Base-by-base conservation (phyloP, 1,284 basidiomycete species). In the Ganoderma lingzhi region DNA sequence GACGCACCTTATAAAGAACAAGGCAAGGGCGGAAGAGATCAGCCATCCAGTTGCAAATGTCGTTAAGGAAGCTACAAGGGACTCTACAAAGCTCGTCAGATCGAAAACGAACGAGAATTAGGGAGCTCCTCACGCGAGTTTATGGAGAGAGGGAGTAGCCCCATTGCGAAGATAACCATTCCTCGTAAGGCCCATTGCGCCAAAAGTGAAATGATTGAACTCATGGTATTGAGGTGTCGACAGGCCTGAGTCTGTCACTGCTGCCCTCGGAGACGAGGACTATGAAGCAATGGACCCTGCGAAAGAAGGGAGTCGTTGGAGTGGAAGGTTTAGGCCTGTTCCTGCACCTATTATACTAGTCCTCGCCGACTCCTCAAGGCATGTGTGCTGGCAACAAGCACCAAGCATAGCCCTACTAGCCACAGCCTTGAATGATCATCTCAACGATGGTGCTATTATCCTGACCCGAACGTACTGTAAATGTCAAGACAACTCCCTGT, bases 371-470 rank as follows among this genome's bases (percentile, higher is more conserved):
- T 23, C 23, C 23, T 23, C 23, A 1, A 23, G 23, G 23, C 23
- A 23, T 23, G 23, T 23, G 35, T 35, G 8, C 35, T 35, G 35
- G 8, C 8, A 35, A 35, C 35, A 8, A 35, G 35, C 35, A 35
- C 35, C 35, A 35, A 35, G 35, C 35, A 35, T 35, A 35, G 35
- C 35, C 35, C 35, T 35, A 8, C 4, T 8, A 89, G 88, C 88
- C 89, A 88, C 84, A 90, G 89, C 89, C 89, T 90, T 83, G 90
- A 88, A 88, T 90, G 88, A 88, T 90, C 35, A 35, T 35, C 35
- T 35, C 8, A 35, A 35, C 35, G 35, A 35, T 35, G 35, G 35
- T 35, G 35, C 8, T 23, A 23, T 1, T 23, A 23, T 23, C 23
- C 23, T 23, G 23, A 23, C 23, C 23, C 23, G 23, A 23, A 23